These are phyloP conservation scores for Debaryomycetaceae sp. DNA, from an alignment of 1,139 yeast species.

Conservation along the genomic window DNA sequence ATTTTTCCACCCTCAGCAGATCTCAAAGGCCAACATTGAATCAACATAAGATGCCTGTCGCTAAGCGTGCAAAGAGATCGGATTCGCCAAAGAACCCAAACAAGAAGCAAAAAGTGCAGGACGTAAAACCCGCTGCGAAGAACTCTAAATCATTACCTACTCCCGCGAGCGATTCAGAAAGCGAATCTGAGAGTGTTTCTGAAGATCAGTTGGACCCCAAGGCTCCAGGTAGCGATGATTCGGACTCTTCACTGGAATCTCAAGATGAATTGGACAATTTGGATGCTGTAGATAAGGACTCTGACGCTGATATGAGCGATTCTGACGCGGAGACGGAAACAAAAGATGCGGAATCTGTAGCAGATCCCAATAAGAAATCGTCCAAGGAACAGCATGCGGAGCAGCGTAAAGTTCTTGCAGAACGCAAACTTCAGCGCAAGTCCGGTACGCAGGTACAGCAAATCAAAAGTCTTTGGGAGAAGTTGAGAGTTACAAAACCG, in stretches of 20 bases:
- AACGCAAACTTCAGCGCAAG: constrained; percentile 79
- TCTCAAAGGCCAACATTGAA: too few species aligned
- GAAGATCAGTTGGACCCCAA: constrained; percentile 1
- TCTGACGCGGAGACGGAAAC: constrained; percentile 5
- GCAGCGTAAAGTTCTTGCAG: constrained; percentile 67
- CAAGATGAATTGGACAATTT: constrained; percentile 13
- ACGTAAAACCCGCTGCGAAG: constrained; percentile 10
- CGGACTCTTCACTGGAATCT: constrained; percentile 5
- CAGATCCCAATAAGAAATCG: constrained; percentile 35
- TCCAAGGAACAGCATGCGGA: constrained; percentile 72
- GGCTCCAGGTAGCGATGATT: constrained; percentile 5
- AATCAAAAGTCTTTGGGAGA: constrained; percentile 87
- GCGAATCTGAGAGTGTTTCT: constrained; percentile 3
- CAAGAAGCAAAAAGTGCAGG: background rate
- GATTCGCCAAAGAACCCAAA: background rate
- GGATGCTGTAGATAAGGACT: constrained; percentile 9
- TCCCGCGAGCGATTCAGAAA: constrained; percentile 4
- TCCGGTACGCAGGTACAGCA: constrained; percentile 78
- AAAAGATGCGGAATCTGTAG: too few species aligned
- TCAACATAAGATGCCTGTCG: too few species aligned
- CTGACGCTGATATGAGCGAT: constrained; percentile 8
- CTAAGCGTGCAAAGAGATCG: too few species aligned
- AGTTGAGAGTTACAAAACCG: constrained; percentile 74
- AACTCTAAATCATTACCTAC: constrained; percentile 14
- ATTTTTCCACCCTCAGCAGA: too few species aligned